Evolutionary conservation across 2,329 filamentous ascomycete species (phyloP), one percentile per base, ranked within the genome.

Genomic region (Pseudonectria buxi): DNA sequence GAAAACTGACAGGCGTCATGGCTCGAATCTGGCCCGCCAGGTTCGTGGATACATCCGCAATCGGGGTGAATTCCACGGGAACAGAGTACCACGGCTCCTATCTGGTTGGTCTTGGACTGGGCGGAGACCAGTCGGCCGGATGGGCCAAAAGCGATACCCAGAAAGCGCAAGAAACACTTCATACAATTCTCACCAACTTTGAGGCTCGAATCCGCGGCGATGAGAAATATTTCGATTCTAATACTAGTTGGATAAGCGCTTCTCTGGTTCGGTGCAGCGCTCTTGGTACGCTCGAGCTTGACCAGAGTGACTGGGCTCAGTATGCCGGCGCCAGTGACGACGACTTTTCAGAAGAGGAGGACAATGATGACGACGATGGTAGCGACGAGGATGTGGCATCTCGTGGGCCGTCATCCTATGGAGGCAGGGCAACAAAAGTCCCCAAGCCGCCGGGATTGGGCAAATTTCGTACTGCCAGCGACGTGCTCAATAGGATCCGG

Each of bases 21-120:
- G 67, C 72, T 2, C 68, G 76, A 14, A 74, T 83, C 14, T 83
- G 78, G 78, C 78, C 79, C 2, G 70, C 67, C 6, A 66, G 75
- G 9, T 83, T 82, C 40, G 64, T 71, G 6, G 63, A 65, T 22
- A 32, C 43, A 3, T 36, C 41, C 1, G 37, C 35, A 16, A 42
- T 40, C 4, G 43, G 47, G 6, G 44, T 46, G 4, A 50, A 61
- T 1, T 53, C 47, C 11, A 43, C 53, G 1, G 51, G 49, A 10
- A 49, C 52, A 1, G 74, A 81, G 40, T 78, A 76, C 43, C 67
- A 76, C 26, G 74, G 75, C 3, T 76, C 66, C 42, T 83, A 82
- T 50, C 64, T 83, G 3, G 65, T 83, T 14, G 79, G 79, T 0
- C 60, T 83, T 10, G 63, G 67, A 10, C 55, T 53, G 50, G 47